Evolutionary conservation across 208 protist species (phyloP), one percentile per base, ranked within the genome.

Genomic region (Porcisia deanei): DNA sequence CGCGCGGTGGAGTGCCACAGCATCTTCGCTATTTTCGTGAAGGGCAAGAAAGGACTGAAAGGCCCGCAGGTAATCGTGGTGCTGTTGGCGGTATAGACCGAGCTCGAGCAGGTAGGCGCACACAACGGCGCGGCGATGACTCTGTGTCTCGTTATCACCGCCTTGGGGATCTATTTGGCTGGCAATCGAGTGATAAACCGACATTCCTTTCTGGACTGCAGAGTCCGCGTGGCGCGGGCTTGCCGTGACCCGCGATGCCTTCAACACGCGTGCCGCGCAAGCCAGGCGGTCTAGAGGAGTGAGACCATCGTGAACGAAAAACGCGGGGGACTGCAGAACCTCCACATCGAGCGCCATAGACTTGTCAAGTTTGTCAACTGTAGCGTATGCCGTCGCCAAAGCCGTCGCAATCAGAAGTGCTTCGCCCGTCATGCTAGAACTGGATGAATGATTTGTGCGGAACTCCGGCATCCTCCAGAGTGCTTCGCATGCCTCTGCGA

Each of bases 381-480:
- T 52, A 7, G 61, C 52, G 77, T 77, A 74, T n/a, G 72, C 77
- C 7, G 67, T 70, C 5, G 57, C 71, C 10, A 75, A 4, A 1
- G 22, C 52, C 0, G 53, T 37, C 18, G 77, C 77, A 12, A 82
- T 58, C 37, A 82, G 66, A 45, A 82, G 58, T 52, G 77, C 49
- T 34, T 82, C 77, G 39, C 71, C 72, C 0, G 77, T 65, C 47
- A 82, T 6, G 22, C 57, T 39, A 2, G 77, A 22, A 10, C 49
- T 22, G 64, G 30, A 54, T 3, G 73, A 61, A 2, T 18, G 22
- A 22, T 22, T 67, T 14, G 37, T 7, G 41, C 67, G 71, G 52
- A 82, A 68, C 65, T 82, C 77, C 25, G 71, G 52, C 77, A 82
- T 82, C 5, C 14, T 34, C 77, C 73, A 82, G 6, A 76, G 58